Conservation (phyloP, 257 asterid genomes). For the Cinchona pubescens region DNA sequence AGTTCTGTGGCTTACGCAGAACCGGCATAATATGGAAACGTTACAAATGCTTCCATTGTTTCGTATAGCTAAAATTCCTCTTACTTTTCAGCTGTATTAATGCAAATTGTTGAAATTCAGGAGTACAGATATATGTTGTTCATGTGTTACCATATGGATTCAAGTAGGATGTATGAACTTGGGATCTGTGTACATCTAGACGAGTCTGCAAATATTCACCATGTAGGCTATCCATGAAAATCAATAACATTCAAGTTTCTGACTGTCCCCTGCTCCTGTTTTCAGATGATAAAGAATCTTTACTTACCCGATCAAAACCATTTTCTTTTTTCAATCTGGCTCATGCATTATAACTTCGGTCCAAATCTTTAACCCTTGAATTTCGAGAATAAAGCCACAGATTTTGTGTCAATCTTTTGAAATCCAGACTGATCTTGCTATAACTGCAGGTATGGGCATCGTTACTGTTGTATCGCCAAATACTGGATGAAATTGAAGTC, state of each 20-base stretch:
- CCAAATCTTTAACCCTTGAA: not conserved
- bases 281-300: not conserved
- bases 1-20: not conserved
- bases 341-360: not conserved
- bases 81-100: not conserved
- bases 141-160: not conserved
- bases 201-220: not conserved
- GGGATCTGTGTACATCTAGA: not conserved
- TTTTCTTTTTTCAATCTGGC: not conserved
- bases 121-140: not conserved
- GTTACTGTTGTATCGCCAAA: constrained; percentile 66
- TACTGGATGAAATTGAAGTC: constrained; percentile 89
- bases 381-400: not conserved
- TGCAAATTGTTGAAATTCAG: not conserved
- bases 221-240: not conserved
- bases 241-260: not conserved
- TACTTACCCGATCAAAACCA: not conserved
- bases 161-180: not conserved
- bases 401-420: not conserved
- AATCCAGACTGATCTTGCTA: not conserved
- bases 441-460: constrained; percentile 93
- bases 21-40: not conserved
- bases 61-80: not conserved
- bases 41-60: not conserved
- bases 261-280: not conserved